Percentiles rank a stretch among this genome's conserved stretches.
Conservation (phyloP, 805 yeast species). For the Saturnispora gosingensis region DNA sequence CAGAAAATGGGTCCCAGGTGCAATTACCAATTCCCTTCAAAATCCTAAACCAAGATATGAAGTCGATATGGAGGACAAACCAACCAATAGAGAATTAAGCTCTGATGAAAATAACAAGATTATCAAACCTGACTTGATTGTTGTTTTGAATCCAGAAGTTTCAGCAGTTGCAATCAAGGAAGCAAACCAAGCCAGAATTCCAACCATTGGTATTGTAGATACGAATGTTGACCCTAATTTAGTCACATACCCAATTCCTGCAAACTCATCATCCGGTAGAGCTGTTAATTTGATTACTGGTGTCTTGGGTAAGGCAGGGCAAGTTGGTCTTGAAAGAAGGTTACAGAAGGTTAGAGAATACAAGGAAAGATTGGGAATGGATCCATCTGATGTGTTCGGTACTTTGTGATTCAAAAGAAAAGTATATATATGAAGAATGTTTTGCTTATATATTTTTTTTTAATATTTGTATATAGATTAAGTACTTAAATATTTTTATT, state of each 20-base stretch:
- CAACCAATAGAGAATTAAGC: conserved; percentile 51
- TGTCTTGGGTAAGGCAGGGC: conserved; percentile 77
- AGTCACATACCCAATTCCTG: conserved; percentile 92
- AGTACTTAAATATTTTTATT: not conserved
- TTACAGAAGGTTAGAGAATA: conserved; percentile 30
- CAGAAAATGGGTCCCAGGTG: conserved; percentile 90
- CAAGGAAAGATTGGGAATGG: conserved; percentile 25
- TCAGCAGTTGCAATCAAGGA: conserved; percentile 73
- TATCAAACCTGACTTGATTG: conserved; percentile 82
- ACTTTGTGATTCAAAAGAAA: conserved; percentile 1
- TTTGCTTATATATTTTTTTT: not conserved
- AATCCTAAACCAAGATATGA: conserved; percentile 55
- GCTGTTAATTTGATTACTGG: conserved; percentile 75
- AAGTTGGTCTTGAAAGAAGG: conserved; percentile 60
- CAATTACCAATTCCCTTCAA: conserved; percentile 72
- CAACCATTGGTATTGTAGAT: conserved; percentile 90
- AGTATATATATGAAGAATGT: not conserved
- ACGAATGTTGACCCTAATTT: conserved; percentile 86
- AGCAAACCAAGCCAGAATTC: conserved; percentile 73
- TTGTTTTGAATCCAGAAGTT: conserved; percentile 80
- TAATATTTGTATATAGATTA: conserved; percentile 3
- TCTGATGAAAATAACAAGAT: conserved; percentile 41
- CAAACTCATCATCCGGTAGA: conserved; percentile 86
- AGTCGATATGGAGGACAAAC: conserved; percentile 62
- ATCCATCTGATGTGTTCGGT: conserved; percentile 15